Conservation (phyloP, 2,329 filamentous ascomycete genomes). For the Fusarium buharicum region DNA sequence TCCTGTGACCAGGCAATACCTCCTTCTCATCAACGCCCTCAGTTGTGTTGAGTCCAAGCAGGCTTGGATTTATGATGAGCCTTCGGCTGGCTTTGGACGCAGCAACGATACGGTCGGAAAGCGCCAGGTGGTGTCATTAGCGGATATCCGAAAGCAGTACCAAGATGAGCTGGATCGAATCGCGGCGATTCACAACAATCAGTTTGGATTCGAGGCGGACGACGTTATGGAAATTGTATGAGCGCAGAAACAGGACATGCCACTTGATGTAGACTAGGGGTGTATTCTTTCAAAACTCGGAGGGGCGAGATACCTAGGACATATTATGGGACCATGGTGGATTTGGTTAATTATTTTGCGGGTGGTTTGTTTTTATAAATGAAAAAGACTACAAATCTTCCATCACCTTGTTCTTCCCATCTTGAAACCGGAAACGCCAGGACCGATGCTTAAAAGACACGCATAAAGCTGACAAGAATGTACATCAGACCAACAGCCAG, state of each 20-base stretch:
- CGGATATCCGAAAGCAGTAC: constrained; percentile 88
- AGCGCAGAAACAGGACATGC: constrained; percentile 26
- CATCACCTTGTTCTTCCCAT: constrained; percentile 41
- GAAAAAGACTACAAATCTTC: constrained; percentile 40
- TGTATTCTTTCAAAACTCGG: constrained; percentile 40
- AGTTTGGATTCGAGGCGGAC: constrained; percentile 78
- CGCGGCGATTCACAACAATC: constrained; percentile 86
- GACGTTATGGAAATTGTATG: constrained; percentile 65
- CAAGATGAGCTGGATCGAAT: constrained; percentile 89
- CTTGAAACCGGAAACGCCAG: constrained; percentile 52
- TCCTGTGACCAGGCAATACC: constrained; percentile 76
- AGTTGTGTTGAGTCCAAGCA: constrained; percentile 82
- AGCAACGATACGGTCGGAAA: constrained; percentile 53
- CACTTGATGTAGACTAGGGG: constrained; percentile 41
- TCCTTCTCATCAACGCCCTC: constrained; percentile 93
- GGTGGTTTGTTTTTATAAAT: constrained; percentile 35
- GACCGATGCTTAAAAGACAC: constrained; percentile 53
- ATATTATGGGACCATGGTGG: constrained; percentile 43
- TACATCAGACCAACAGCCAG: constrained; percentile 30
- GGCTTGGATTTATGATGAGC: constrained; percentile 77
- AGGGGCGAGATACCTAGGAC: constrained; percentile 49
- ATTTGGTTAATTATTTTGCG: constrained; percentile 41
- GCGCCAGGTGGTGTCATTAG: constrained; percentile 84
- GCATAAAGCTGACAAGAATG: constrained; percentile 43
- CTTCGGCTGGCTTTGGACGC: constrained; percentile 39